A percentile compares a stretch with the other conserved stretches of the same genome.
These are phyloP conservation scores for Alternaria sp. DNA, from an alignment of 2,329 filamentous ascomycete species.

Conservation along the genomic window DNA sequence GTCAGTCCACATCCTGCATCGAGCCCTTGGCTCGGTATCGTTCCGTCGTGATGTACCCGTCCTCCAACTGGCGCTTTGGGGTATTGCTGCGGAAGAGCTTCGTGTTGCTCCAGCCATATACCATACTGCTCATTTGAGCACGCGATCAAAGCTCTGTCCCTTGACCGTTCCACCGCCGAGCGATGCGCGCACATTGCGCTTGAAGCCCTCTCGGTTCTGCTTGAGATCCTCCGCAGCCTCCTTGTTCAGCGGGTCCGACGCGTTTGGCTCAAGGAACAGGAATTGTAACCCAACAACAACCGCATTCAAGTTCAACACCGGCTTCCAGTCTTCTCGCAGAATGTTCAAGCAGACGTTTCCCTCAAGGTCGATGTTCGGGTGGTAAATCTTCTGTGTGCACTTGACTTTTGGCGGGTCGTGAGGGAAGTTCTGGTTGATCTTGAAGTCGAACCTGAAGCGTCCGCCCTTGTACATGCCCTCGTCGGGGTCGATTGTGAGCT, in stretches of 20 bases:
- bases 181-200: slow-evolving; percentile 83
- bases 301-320: slow-evolving; percentile 93
- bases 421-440: slow-evolving; percentile 93
- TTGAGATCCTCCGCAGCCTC: slow-evolving; percentile 94
- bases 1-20: background rate
- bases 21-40: background rate
- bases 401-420: slow-evolving; percentile 98
- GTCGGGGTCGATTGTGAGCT: slow-evolving; percentile 82
- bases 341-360: slow-evolving; percentile 99
- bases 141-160: slow-evolving; percentile 77
- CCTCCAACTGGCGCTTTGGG: background rate
- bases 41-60: background rate
- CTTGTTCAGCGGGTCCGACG: slow-evolving; percentile 97
- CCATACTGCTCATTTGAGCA: slow-evolving; percentile 66
- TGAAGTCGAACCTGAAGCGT: slow-evolving; percentile 87
- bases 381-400: slow-evolving; percentile 98
- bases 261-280: slow-evolving; percentile 96
- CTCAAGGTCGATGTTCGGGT: slow-evolving; percentile 97
- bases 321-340: slow-evolving; percentile 97
- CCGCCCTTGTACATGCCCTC: slow-evolving; percentile 90
- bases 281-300: slow-evolving; percentile 97
- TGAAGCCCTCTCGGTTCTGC: slow-evolving; percentile 85
- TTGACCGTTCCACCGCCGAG: slow-evolving; percentile 84
- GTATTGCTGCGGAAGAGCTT: background rate
- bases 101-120: background rate